Conservation (phyloP, 441 rosid genomes). For the Populus hybrid region DNA sequence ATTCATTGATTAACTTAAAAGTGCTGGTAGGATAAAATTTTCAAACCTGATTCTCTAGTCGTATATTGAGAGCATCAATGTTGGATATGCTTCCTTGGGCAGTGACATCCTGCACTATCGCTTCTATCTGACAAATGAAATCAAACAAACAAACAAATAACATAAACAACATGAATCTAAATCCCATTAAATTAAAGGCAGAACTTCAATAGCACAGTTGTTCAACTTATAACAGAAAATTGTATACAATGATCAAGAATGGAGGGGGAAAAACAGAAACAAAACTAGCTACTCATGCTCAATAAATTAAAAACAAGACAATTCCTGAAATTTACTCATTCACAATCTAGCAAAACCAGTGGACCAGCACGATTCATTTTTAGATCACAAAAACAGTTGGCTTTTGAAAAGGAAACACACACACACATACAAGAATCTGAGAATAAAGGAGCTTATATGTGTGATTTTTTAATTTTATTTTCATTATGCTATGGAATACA, state of each 20-base stretch:
- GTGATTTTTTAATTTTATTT: not conserved
- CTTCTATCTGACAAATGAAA: constrained; percentile 56
- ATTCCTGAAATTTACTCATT: no score
- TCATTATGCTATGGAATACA: not conserved
- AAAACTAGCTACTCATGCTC: no score
- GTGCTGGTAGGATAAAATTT: not conserved
- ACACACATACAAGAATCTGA: not conserved
- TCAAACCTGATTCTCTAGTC: constrained; percentile 71
- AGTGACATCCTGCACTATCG: constrained; percentile 62
- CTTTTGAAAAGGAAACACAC: no score
- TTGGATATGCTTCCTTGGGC: constrained; percentile 73
- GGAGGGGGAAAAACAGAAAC: not conserved
- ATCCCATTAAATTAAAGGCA: not conserved
- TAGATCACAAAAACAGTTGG: not conserved
- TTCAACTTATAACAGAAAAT: not conserved
- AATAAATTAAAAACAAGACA: no score
- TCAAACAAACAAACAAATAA: constrained; percentile 3
- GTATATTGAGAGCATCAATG: constrained; percentile 69
- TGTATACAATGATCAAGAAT: not conserved
- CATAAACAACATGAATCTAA: not conserved
- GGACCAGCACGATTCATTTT: not conserved
- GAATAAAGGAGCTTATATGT: not conserved
- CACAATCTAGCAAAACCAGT: no score
- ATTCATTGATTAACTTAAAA: not conserved
- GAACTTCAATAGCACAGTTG: not conserved